These are phyloP conservation scores for Diplodia sapinea DNA, from an alignment of 2,329 filamentous ascomycete species.

Conservation along the genomic window DNA sequence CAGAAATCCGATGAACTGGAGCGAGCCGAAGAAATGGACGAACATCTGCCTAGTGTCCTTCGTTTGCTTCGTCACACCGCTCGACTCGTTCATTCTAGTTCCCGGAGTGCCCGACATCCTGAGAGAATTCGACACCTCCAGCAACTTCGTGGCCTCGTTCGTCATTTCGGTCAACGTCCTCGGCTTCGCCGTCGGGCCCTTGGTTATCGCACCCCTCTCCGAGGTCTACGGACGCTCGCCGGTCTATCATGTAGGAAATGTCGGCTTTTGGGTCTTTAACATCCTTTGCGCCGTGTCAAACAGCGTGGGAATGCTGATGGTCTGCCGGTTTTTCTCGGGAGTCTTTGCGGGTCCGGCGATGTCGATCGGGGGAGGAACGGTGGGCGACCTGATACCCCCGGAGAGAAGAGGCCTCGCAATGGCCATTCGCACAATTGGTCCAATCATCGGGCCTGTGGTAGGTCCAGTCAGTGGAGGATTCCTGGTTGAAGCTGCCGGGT, in stretches of 20 bases:
- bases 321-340: conserved; percentile 43
- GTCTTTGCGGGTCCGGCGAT: conserved; percentile 37
- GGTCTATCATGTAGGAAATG: conserved; percentile 36
- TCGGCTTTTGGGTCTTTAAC: conserved; percentile 34
- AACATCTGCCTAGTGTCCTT: conserved; percentile 42
- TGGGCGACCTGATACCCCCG: conserved; percentile 58
- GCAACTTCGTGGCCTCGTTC: conserved; percentile 35
- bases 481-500: neutral
- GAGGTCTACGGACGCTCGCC: conserved; percentile 39
- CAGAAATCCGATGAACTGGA: too few relatives aligned
- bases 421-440: conserved; percentile 56
- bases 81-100: conserved; percentile 39
- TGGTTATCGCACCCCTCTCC: conserved; percentile 40
- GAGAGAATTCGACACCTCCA: conserved; percentile 34
- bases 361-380: conserved; percentile 58
- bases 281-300: conserved; percentile 39
- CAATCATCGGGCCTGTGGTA: conserved; percentile 54
- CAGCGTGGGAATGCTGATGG: conserved; percentile 36
- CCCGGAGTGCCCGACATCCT: conserved; percentile 37
- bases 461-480: conserved; percentile 45
- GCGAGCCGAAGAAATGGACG: conserved; percentile 42
- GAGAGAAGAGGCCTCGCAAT: conserved; percentile 57
- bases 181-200: conserved; percentile 38
- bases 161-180: conserved; percentile 39
- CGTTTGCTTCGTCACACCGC: conserved; percentile 40